Percentiles rank a stretch among this genome's conserved stretches.
These are phyloP conservation scores for Phytophthora multivora DNA, from an alignment of 352 stramenopile genomes.

Conservation along the genomic window DNA sequence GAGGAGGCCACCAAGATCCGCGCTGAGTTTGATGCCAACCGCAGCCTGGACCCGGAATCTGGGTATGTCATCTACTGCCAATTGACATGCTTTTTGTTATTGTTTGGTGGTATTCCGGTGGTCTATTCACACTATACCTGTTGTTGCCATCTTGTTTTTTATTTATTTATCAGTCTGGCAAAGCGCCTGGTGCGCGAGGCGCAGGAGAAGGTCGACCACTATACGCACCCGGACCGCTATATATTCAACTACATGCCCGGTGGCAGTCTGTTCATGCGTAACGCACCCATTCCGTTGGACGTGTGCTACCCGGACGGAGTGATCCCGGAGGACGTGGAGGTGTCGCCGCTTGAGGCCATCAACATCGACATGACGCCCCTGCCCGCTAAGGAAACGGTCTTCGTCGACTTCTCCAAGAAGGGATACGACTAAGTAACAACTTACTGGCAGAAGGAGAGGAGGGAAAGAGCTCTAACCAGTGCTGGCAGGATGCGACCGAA, in stretches of 20 bases:
- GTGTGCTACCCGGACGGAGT: slow-evolving; percentile 91
- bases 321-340: slow-evolving; percentile 82
- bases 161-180: slow-evolving; percentile 43
- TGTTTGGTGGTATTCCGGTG: slow-evolving; percentile 33
- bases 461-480: background rate
- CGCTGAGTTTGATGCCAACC: slow-evolving; percentile 92
- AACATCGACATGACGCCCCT: slow-evolving; percentile 90
- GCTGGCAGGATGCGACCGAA: slow-evolving; percentile 9
- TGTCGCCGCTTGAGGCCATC: slow-evolving; percentile 84
- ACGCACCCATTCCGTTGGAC: slow-evolving; percentile 95
- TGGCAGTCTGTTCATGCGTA: slow-evolving; percentile 98
- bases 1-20: slow-evolving; percentile 93
- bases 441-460: background rate
- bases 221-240: slow-evolving; percentile 97
- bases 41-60: slow-evolving; percentile 54
- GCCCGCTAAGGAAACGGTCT: slow-evolving; percentile 73
- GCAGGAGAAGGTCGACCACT: slow-evolving; percentile 92
- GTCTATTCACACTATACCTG: slow-evolving; percentile 14
- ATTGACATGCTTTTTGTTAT: background rate
- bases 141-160: slow-evolving; percentile 7
- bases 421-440: slow-evolving; percentile 67
- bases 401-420: slow-evolving; percentile 90
- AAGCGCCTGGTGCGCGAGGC: slow-evolving; percentile 91
- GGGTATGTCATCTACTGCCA: slow-evolving; percentile 39
- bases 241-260: slow-evolving; percentile 98